Evolutionary conservation across 805 yeast genomes (phyloP), one percentile per base, ranked within the genome.

Genomic region (Yamadazyma olivae): DNA sequence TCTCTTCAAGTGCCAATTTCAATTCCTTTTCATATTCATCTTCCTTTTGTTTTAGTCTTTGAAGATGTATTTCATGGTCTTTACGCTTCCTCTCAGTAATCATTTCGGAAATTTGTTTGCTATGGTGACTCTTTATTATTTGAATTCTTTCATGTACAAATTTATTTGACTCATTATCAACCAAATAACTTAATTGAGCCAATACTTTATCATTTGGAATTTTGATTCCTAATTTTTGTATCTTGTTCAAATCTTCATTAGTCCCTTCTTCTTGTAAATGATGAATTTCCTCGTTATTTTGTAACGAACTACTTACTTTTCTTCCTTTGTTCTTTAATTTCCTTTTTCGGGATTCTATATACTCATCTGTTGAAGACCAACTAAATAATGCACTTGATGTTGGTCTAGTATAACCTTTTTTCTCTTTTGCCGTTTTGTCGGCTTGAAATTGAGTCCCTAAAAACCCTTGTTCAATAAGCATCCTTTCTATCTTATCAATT

Each of bases 341-440:
- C 20, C 43, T 39, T 38, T 55, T 58, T 20, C 71, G 48, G 1
- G 56, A 54, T 17, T 54, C 57, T 8, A 67, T 57, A 38, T 64
- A 64, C 8, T 57, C 52, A 32, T 67, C 74, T 20, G 64, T 59
- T 1, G 71, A 64, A 13, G 71, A 63, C 74, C 74, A 67, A 33
- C 61, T 52, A 38, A 67, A 67, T 25, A 67, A 51, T n/a, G 63
- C 54, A 40, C 56, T 65, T 16, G 67, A 54, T 33, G 39, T 26
- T 30, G 40, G 42, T 19, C 44, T 19, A n/a, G 27, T 26, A 25
- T 36, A 44, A n/a, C 27, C 26, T 22, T 20, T 25, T 16, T 25
- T 25, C 17, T 30, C 31, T 17, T 20, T 19, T 15, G 21, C 10
- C 10, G 26, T 17, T 8, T 28, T 19, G 17, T 17, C 39, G 14